phyloP scores from a whole-genome alignment of 2,329 filamentous ascomycete species.

The Trichocomaceae sp. region DNA sequence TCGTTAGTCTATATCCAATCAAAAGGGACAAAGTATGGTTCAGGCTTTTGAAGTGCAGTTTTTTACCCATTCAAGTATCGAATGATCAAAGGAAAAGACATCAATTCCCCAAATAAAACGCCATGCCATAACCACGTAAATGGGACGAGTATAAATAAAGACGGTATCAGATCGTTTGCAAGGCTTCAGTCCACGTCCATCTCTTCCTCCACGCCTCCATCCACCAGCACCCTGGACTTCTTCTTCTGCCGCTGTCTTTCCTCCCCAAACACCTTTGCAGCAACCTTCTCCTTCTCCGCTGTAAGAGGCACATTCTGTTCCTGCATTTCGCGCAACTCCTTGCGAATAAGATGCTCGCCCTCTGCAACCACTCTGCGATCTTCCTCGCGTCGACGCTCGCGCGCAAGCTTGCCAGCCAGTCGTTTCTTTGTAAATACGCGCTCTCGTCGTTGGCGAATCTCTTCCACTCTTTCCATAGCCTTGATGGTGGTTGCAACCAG shows the following conservation, averaged over 20 bases:
- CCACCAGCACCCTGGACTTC: conserved; percentile 40
- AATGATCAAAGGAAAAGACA: conserved; percentile 14
- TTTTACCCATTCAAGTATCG: background rate
- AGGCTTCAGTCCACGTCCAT: conserved; percentile 39
- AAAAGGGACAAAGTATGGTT: background rate
- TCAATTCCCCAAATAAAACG: conserved; percentile 14
- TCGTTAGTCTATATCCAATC: background rate
- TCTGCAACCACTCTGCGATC: conserved; percentile 84
- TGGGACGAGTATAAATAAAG: conserved; percentile 14
- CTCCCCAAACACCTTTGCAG: conserved; percentile 33
- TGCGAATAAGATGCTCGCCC: conserved; percentile 86
- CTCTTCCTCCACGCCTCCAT: conserved; percentile 40
- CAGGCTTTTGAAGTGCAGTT: background rate
- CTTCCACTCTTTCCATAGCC: conserved; percentile 83
- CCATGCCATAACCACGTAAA: conserved; percentile 18
- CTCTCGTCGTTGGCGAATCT: conserved; percentile 78
- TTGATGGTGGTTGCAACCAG: conserved; percentile 79
- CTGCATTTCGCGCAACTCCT: conserved; percentile 55
- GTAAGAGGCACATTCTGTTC: conserved; percentile 33
- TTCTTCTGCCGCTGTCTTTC: conserved; percentile 38
- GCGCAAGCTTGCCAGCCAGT: conserved; percentile 71
- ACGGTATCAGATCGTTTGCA: background rate
- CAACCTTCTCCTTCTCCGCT: conserved; percentile 28
- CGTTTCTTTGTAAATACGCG: conserved; percentile 89
- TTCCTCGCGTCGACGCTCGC: conserved; percentile 68